Evolutionary conservation across 1,284 basidiomycete genomes (phyloP).

Genomic region (Cutaneotrichosporon sp.): DNA sequence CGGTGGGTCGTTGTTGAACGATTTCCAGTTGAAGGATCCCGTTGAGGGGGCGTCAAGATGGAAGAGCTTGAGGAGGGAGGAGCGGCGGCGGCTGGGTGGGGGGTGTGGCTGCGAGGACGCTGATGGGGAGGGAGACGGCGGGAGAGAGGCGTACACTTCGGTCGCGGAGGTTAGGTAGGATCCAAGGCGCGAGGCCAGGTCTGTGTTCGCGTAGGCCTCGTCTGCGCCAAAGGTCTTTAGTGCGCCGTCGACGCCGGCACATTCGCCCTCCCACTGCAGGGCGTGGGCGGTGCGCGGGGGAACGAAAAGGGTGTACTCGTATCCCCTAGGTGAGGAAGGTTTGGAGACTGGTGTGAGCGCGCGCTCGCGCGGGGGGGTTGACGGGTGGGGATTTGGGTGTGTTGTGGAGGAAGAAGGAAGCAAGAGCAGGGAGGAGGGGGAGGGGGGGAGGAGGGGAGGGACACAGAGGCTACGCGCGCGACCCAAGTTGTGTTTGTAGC

Average conservation of each 20-base stretch:
- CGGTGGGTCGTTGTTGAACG: slow-evolving; percentile 39
- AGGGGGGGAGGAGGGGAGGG: too few species aligned
- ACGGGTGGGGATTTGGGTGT: not conserved
- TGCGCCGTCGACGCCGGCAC: slow-evolving; percentile 64
- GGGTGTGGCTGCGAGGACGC: slow-evolving; percentile 45
- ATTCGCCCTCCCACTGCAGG: slow-evolving; percentile 91
- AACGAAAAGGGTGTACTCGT: slow-evolving; percentile 87
- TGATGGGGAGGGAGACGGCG: slow-evolving; percentile 47
- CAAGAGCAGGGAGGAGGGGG: too few species aligned
- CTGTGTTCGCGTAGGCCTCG: slow-evolving; percentile 55
- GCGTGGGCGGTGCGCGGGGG: slow-evolving; percentile 70
- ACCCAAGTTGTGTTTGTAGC: not conserved
- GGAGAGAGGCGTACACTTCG: slow-evolving; percentile 53
- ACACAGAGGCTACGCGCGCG: not conserved
- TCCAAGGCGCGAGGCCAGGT: slow-evolving; percentile 44
- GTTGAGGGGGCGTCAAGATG: slow-evolving; percentile 8
- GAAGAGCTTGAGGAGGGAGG: slow-evolving; percentile 50
- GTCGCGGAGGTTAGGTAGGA: slow-evolving; percentile 34
- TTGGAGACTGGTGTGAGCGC: slow-evolving; percentile 33
- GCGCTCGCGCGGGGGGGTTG: too few species aligned
- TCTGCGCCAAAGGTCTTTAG: slow-evolving; percentile 71
- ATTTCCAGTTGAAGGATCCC: not conserved
- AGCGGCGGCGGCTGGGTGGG: slow-evolving; percentile 40
- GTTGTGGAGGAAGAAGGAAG: not conserved
- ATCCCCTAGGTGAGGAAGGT: slow-evolving; percentile 68